Evolutionary conservation across 2,329 filamentous ascomycete species (phyloP).

Genomic region (Helicocarpus griseus): DNA sequence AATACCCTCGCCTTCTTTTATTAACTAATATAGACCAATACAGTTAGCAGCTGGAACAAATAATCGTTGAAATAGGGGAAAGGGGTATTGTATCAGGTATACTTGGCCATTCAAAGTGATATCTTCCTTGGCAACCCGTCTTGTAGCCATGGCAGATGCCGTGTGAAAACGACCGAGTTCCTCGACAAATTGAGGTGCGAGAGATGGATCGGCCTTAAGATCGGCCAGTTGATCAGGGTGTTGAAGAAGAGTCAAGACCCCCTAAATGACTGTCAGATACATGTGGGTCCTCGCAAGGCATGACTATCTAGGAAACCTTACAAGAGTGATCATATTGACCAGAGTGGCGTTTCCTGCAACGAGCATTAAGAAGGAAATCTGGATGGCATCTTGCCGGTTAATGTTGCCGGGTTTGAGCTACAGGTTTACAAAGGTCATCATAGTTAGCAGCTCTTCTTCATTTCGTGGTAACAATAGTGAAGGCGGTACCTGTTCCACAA

Average conservation of each 20-base stretch:
- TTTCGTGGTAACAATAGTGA: neutral
- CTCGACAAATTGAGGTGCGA: constrained; percentile 34
- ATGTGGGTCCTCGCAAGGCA: neutral
- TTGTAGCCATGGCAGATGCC: constrained; percentile 39
- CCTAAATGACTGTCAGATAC: constrained; percentile 21
- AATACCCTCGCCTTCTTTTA: constrained; percentile 38
- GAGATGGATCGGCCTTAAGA: constrained; percentile 31
- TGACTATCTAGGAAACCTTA: constrained; percentile 9
- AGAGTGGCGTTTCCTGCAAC: constrained; percentile 45
- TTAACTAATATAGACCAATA: constrained; percentile 16
- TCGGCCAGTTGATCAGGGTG: constrained; percentile 35
- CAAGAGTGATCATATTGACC: constrained; percentile 43
- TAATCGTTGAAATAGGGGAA: neutral
- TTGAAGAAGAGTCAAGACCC: constrained; percentile 36
- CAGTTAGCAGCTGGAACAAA: neutral
- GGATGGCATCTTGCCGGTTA: constrained; percentile 24
- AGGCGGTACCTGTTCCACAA: constrained; percentile 15
- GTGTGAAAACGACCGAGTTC: constrained; percentile 43
- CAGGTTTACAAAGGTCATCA: neutral
- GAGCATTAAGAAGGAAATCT: constrained; percentile 42
- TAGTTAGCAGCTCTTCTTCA: neutral
- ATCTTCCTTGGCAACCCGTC: constrained; percentile 40
- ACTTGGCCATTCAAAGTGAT: constrained; percentile 36
- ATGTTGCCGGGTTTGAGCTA: constrained; percentile 23
- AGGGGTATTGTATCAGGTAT: neutral